Conservation (phyloP, 192 early-diverging fungal genomes). For the Phycomyces blakesleeanus region DNA sequence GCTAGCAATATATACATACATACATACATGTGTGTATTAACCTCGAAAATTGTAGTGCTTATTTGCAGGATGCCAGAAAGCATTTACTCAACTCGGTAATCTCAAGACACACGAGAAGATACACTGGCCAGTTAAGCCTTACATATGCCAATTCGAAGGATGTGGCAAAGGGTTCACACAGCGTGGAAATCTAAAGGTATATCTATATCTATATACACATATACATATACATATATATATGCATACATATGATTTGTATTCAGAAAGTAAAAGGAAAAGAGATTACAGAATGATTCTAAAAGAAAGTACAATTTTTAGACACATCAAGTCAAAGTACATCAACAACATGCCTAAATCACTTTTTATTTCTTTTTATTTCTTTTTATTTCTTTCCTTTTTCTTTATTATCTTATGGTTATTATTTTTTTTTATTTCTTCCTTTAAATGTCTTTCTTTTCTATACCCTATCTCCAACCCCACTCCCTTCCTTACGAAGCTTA, state of each 20-base stretch:
- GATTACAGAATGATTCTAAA: too few species aligned
- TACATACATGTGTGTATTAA: too few species aligned
- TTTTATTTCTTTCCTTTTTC: neutral
- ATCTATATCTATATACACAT: too few species aligned
- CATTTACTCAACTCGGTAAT: constrained; percentile 17
- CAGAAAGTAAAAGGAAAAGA: too few species aligned
- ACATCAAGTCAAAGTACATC: constrained; percentile 21
- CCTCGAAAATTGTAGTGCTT: neutral
- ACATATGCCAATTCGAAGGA: constrained; percentile 4
- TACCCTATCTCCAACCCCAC: too few species aligned
- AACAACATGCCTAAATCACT: neutral
- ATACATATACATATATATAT: too few species aligned
- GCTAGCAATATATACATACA: too few species aligned
- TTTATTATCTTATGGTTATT: neutral
- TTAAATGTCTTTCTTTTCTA: neutral
- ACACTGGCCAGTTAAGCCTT: constrained; percentile 18
- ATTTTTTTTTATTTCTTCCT: neutral
- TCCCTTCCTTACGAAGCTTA: too few species aligned
- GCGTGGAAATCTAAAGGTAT: constrained; percentile 19
- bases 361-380: constrained; percentile 10
- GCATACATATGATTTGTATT: too few species aligned
- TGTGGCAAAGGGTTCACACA: constrained; percentile 20
- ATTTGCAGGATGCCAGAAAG: constrained; percentile 13
- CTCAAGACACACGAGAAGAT: constrained; percentile 21
- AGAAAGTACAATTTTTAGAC: neutral